Evolutionary conservation across 345 rosid species (phyloP), one percentile per base, ranked within the genome.

Genomic region (Arabis hirsuta): DNA sequence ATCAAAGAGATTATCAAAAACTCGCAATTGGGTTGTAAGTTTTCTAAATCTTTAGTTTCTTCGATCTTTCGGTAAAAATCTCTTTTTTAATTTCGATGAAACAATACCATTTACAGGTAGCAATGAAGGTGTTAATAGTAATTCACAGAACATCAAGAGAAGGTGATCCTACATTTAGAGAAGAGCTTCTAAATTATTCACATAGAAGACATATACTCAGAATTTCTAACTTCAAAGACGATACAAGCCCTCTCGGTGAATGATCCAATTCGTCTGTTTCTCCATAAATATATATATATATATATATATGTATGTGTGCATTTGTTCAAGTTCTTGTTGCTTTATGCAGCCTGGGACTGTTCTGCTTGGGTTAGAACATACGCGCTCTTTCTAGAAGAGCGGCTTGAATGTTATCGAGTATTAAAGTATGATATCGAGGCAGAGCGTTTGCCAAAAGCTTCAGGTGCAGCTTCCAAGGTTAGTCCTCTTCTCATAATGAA

Each of bases 291-390:
- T 22, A 1, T 56, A 19, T 16, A 1, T 3, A 4, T 3, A 22
- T 22, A 22, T 22, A 1, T 56, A 19, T 16, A 1, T 3, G 3
- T 3, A 27, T 27, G 1, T 14, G 8, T 61, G 11, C 14, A 16
- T 11, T 16, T 65, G 3, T 1, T 12, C 16, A 16, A 27, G 6
- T 32, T 6, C 26, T 22, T 27, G 8, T 46, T 74, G 22, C 62
- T 9, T 36, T 34, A 32, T 73, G 74, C 83, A 95, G 99, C 97
- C n/a, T 95, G 99, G 97, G 97, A 95, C 72, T 91, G 96, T 78
- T 95, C 97, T 3, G 96, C 96, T 4, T 95, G 99, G 99, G 89
- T 87, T 29, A 81, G 99, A 34, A 86, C 96, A 1, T 95, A 91
- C 64, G 96, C 98, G 7, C 96, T 85, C 4, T 95, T 90, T 67